Evolutionary conservation across 192 early-diverging fungal species (phyloP).

Genomic region (Linderina pennispora): DNA sequence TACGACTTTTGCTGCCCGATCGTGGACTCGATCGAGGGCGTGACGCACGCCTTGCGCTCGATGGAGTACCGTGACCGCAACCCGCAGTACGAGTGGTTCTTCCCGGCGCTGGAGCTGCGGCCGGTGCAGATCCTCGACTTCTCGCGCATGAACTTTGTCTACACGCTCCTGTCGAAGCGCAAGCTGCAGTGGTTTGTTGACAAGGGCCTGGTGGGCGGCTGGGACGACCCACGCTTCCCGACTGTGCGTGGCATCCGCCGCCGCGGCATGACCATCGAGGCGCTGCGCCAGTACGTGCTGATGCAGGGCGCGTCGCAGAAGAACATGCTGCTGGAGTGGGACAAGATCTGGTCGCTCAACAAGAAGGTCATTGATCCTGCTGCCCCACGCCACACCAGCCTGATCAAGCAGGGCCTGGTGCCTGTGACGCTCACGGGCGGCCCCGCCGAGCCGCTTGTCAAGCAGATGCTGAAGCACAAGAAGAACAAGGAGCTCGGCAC

Average conservation of each 20-base stretch:
- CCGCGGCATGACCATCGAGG: constrained; percentile 97
- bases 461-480: constrained; percentile 80
- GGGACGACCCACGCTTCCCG: constrained; percentile 91
- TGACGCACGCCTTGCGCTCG: constrained; percentile 94
- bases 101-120: constrained; percentile 78
- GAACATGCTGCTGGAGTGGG: constrained; percentile 92
- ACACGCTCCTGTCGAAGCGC: constrained; percentile 97
- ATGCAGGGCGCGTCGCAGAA: constrained; percentile 98
- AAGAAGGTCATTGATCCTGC: constrained; percentile 95
- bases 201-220: constrained; percentile 71
- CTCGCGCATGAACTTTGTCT: constrained; percentile 92
- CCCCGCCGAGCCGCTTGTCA: constrained; percentile 41
- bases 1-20: constrained; percentile 99
- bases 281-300: constrained; percentile 91
- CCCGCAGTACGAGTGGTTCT: constrained; percentile 94
- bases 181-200: constrained; percentile 97
- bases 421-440: constrained; percentile 55
- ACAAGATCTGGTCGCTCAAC: constrained; percentile 98
- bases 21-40: constrained; percentile 94
- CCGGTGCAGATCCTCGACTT: constrained; percentile 94
- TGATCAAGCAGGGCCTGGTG: constrained; percentile 62
- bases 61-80: constrained; percentile 99
- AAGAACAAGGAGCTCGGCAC: constrained; percentile 91
- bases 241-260: constrained; percentile 86
- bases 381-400: constrained; percentile 83